Conservation (phyloP, 192 early-diverging fungal species). For the Linderina pennispora region DNA sequence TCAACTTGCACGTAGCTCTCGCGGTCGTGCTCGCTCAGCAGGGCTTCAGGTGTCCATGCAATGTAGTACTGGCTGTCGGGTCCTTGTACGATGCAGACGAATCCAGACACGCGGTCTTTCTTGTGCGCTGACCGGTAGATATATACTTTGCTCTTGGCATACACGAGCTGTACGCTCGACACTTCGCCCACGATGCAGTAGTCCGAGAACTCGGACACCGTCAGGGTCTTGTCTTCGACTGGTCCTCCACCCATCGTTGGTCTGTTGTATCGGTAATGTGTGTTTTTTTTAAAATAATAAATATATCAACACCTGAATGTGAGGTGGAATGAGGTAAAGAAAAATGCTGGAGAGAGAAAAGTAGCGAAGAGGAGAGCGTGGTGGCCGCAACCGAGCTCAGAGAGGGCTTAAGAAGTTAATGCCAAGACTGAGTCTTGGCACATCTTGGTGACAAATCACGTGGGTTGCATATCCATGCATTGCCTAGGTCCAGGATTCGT, state of each 20-base stretch:
- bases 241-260: slow-evolving; percentile 46
- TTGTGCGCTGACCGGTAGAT: slow-evolving; percentile 57
- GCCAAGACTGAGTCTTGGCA: no score
- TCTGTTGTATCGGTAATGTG: no score
- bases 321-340: background rate
- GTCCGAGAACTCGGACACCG: slow-evolving; percentile 39
- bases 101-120: slow-evolving; percentile 61
- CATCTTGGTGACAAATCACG: no score
- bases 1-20: slow-evolving; percentile 60
- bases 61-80: slow-evolving; percentile 55
- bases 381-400: no score
- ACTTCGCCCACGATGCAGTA: slow-evolving; percentile 48
- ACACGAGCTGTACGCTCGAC: slow-evolving; percentile 48
- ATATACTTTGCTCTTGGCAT: slow-evolving; percentile 65
- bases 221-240: slow-evolving; percentile 17
- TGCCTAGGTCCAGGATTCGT: no score
- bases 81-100: slow-evolving; percentile 58
- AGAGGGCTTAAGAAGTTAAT: no score
- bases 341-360: background rate
- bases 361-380: background rate
- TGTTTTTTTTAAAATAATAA: slow-evolving; percentile 1
- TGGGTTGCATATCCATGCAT: no score
- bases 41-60: slow-evolving; percentile 66
- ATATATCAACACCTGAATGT: no score
- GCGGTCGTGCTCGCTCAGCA: slow-evolving; percentile 52